These are phyloP conservation scores for Sanghuangporus weigelae DNA, from an alignment of 1,284 basidiomycete genomes.

Conservation along the genomic window DNA sequence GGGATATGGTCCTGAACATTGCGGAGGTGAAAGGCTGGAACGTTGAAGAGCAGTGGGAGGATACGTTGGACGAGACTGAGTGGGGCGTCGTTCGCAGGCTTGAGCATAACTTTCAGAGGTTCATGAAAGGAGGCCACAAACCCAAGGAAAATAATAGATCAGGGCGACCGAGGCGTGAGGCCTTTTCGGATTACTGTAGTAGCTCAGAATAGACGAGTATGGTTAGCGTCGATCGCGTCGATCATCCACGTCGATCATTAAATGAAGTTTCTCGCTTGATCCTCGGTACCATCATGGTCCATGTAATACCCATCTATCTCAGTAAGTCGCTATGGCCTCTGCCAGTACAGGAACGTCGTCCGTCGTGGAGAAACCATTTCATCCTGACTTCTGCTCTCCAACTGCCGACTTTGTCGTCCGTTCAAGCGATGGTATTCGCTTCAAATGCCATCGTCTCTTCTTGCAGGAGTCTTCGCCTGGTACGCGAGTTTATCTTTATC, in stretches of 20 bases:
- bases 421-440: conserved; percentile 14
- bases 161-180: neutral
- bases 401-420: conserved; percentile 17
- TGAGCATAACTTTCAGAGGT: conserved; percentile 62
- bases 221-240: no score
- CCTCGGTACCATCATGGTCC: neutral
- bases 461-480: conserved; percentile 16
- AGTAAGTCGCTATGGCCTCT: conserved; percentile 3
- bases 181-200: neutral
- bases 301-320: neutral
- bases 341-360: neutral
- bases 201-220: neutral
- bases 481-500: neutral
- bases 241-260: no score
- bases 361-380: conserved; percentile 4
- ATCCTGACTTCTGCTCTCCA: conserved; percentile 13
- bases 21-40: conserved; percentile 63
- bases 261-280: no score
- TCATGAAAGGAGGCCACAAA: conserved; percentile 25
- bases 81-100: conserved; percentile 64
- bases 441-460: conserved; percentile 17
- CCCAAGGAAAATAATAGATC: neutral
- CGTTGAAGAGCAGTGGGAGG: conserved; percentile 55
- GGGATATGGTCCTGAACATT: conserved; percentile 61
- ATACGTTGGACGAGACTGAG: conserved; percentile 26